Base-by-base conservation (phyloP, 2,329 filamentous ascomycete genomes). In the Verticillium nubilum region DNA sequence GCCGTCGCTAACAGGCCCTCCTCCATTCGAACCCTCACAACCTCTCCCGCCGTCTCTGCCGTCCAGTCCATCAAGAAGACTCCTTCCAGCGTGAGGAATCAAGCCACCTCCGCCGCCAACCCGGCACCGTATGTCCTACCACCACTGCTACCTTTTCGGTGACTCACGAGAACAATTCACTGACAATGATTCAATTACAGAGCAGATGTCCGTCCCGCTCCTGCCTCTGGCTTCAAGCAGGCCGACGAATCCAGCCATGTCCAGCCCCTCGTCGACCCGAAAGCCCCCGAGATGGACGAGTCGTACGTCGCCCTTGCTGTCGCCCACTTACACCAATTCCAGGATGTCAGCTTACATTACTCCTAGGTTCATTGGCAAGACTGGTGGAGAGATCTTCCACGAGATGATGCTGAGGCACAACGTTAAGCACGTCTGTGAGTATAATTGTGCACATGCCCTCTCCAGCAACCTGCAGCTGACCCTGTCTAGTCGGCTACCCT, bases 381-480 rank as follows among this genome's bases (percentile, higher is more conserved):
- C 87, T 56, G 94, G 95, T 72, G 95, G 95, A 72, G 89, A 97
- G 76, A 97, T 98, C 68, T 97, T 98, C 77, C 93, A 98, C 76
- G 94, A 98, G 78, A 98, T 98, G 94, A 97, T 99, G 93, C 83
- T 96, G 63, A 85, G 94, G 70, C 90, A 94, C 68, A 85, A 82
- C 67, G 94, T 99, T 59, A 95, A 97, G 80, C 92, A 97, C 74
- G 85, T 98, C 71, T 98, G 92, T 96, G 82, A 72, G 91, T 88
- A 29, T 29, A 23, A 6, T 28, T 5, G 12, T 7, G 23, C 12
- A 7, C 26, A 15, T 23, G 23, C 27, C 52, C 25, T 23, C 27
- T 15, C 25, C 12, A 23, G 9, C 42, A 23, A 29, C 13, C 52
- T n/a, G n/a, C 47, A 33, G 52, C 62, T 64, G 31, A 64, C 61